Evolutionary conservation across 202 grass and related monocot genomes (phyloP).

Genomic region (Brachypodium distachyon): DNA sequence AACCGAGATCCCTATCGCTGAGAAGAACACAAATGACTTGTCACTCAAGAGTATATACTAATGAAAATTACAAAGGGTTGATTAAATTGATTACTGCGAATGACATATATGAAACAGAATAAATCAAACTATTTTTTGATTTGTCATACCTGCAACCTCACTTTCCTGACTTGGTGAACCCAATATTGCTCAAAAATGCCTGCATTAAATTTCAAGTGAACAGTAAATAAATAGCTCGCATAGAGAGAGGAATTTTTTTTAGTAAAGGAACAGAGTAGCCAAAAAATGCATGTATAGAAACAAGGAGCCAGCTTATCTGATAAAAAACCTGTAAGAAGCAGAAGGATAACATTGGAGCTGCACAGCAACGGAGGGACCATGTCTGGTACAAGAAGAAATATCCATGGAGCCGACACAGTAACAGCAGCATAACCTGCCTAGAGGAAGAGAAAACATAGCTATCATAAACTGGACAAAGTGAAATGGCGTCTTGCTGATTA

Average conservation of each 20-base stretch:
- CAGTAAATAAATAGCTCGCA: not conserved
- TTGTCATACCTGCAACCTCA: slow-evolving; percentile 83
- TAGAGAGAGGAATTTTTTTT: too few species aligned
- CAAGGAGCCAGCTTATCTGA: not conserved
- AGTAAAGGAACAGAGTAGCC: not conserved
- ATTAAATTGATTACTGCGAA: not conserved
- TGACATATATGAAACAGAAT: not conserved
- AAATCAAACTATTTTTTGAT: not conserved
- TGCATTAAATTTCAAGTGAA: slow-evolving; percentile 22
- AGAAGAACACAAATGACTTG: not conserved
- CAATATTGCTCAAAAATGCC: slow-evolving; percentile 97
- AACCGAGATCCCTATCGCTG: not conserved
- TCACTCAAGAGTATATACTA: not conserved
- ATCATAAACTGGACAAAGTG: not conserved
- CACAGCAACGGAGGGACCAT: slow-evolving; percentile 78
- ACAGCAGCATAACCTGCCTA: slow-evolving; percentile 78
- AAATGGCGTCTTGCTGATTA: not conserved
- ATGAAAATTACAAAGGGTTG: not conserved
- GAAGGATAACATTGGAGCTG: slow-evolving; percentile 75
- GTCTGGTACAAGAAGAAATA: slow-evolving; percentile 59
- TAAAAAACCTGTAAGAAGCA: slow-evolving; percentile 72
- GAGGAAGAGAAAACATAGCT: slow-evolving; percentile 21
- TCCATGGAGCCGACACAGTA: slow-evolving; percentile 80
- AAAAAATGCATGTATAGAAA: not conserved
- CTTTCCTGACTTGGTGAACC: slow-evolving; percentile 96